These are phyloP conservation scores for Penicillium carneum DNA, from an alignment of 2,329 filamentous ascomycete genomes.

Conservation along the genomic window DNA sequence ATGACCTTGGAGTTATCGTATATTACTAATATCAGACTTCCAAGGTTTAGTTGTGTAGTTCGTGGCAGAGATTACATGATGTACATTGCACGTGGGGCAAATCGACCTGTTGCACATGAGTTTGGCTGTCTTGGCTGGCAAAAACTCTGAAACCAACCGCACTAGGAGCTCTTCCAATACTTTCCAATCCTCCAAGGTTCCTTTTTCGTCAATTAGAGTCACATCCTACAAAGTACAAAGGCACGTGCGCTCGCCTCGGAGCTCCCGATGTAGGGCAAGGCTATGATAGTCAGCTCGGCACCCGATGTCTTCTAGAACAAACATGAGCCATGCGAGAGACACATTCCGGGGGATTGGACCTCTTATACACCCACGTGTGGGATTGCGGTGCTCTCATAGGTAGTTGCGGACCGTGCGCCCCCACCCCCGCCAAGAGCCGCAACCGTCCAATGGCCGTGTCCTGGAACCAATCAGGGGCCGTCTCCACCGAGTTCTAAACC, in stretches of 20 bases:
- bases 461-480: background rate
- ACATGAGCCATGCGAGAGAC: background rate
- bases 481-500: background rate
- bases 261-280: background rate
- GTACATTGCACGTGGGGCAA: background rate
- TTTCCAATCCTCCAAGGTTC: background rate
- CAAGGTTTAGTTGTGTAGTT: background rate
- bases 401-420: conserved; percentile 20
- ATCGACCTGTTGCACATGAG: background rate
- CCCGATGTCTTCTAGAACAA: conserved; percentile 1
- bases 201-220: background rate
- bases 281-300: no score
- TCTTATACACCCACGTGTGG: conserved; percentile 25
- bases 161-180: background rate
- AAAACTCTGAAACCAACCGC: background rate
- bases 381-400: conserved; percentile 26
- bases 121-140: background rate
- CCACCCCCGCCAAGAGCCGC: conserved; percentile 28
- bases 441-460: conserved; percentile 1
- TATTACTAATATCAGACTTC: background rate
- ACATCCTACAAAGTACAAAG: no score
- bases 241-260: background rate
- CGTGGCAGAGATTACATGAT: background rate
- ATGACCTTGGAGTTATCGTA: background rate
- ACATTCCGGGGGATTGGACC: conserved; percentile 2